phyloP scores from a whole-genome alignment of 2,329 filamentous ascomycete genomes.

The Aspergillus awamori region DNA sequence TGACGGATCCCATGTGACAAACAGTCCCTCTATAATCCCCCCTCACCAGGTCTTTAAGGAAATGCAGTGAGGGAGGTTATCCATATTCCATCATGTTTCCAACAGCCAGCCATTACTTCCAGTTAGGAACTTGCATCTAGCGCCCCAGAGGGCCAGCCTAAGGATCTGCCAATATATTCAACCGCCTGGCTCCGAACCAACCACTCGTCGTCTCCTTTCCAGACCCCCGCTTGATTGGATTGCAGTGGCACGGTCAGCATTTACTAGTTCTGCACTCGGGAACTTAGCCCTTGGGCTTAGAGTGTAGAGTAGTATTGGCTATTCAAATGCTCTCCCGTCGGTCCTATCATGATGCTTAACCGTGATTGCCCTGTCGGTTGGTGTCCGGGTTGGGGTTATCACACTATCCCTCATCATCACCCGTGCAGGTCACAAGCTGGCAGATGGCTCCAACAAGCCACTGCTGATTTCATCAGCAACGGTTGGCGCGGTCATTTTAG shows the following conservation, averaged over 20 bases:
- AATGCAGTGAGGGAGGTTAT: too few relatives aligned
- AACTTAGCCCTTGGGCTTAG: background rate
- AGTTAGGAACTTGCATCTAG: background rate
- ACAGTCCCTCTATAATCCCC: background rate
- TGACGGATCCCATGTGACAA: background rate
- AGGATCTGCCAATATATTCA: background rate
- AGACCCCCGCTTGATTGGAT: background rate
- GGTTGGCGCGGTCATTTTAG: background rate
- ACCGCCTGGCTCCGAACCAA: background rate
- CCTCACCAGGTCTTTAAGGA: background rate
- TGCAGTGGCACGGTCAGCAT: background rate
- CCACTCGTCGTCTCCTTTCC: background rate
- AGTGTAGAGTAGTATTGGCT: background rate
- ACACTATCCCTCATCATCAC: background rate
- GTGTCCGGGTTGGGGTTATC: background rate
- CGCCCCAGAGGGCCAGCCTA: background rate
- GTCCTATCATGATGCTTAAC: background rate
- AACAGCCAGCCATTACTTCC: background rate
- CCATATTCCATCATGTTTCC: background rate
- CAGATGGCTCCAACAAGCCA: background rate
- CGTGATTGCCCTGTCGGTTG: background rate
- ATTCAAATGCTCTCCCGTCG: background rate
- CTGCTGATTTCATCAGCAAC: background rate
- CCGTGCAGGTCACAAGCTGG: background rate
- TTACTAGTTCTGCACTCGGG: background rate